A percentile compares a stretch with the other conserved stretches of the same genome.
Conservation (phyloP, 1,284 basidiomycete genomes). For the Abortiporus biennis region DNA sequence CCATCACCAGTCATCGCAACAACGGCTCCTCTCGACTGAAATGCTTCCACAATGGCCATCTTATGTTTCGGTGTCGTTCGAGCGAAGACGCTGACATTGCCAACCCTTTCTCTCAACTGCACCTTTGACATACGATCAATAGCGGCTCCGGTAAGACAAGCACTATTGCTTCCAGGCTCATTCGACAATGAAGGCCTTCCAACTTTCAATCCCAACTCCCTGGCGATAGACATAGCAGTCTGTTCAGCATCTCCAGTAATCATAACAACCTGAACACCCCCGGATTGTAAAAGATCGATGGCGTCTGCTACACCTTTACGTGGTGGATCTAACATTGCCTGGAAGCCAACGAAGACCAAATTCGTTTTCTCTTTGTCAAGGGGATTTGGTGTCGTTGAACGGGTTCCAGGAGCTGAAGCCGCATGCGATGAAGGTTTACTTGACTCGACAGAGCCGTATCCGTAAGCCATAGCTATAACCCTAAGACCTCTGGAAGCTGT, state of each 20-base stretch:
- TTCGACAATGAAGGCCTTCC: too few species aligned
- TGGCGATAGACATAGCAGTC: conserved; percentile 87
- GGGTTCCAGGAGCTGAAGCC: conserved; percentile 18
- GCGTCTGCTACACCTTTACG: conserved; percentile 90
- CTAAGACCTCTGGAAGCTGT: conserved; percentile 77
- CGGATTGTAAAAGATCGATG: conserved; percentile 72
- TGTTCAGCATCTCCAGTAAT: conserved; percentile 95
- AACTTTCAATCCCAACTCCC: conserved; percentile 60
- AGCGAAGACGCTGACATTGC: conserved; percentile 83
- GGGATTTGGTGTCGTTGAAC: conserved; percentile 25
- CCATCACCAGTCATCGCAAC: conserved; percentile 99
- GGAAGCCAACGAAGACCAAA: conserved; percentile 87
- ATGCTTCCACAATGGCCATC: conserved; percentile 94
- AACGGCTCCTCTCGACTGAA: conserved; percentile 82
- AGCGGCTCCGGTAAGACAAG: conserved; percentile 79
- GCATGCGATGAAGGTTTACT: conserved; percentile 21
- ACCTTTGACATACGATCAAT: conserved; percentile 80
- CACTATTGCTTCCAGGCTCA: conserved; percentile 53
- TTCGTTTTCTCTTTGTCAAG: conserved; percentile 43
- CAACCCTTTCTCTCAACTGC: conserved; percentile 83
- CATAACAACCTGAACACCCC: conserved; percentile 95
- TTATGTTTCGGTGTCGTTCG: conserved; percentile 95
- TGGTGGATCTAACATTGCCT: conserved; percentile 95
- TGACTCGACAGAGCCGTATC: conserved; percentile 54
- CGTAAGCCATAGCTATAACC: conserved; percentile 89